Evolutionary conservation across 192 early-diverging fungal species (phyloP), one percentile per base, ranked within the genome.

Genomic region (Gaertneriomyces semiglobifer): DNA sequence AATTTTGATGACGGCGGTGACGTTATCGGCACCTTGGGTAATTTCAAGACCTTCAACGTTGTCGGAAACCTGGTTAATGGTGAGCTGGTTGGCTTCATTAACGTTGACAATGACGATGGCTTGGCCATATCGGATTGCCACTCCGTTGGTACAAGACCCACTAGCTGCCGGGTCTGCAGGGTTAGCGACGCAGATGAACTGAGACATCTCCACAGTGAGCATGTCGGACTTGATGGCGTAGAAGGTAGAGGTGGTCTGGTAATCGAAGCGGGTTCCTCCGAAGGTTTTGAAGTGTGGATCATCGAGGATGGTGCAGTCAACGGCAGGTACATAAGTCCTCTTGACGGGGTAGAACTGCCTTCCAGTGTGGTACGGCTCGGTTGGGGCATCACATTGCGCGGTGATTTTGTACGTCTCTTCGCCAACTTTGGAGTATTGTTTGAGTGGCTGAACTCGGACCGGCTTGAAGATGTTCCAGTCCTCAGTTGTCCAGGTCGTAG

Each of bases 201-300:
- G 54, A 19, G 18, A 6, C 8, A 55, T 58, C 44, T 66, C 42
- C 6, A 66, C 45, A 33, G 65, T 66, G 14, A 66, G 51, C 40
- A 56, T 14, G 55, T 39, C 40, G 56, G 18, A n/a, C 51, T 58
- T 56, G 54, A 66, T 55, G 40, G 58, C 40, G 65, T 66, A 66
- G 65, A 46, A 46, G 3, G 53, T 53, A 19, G 54, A 53, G 9
- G 12, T 8, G 8, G 53, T 40, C 19, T 58, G 53, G 65, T 58
- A 66, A 20, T 66, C 65, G 42, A 45, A 66, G 54, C n/a, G 10
- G 51, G 44, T 55, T 38, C 65, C 65, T 38, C 65, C 65, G 33
- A 66, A 66, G n/a, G 65, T 66, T 55, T 66, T 66, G 53, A 46
- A 66, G 45, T 66, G 65, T 16, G 65, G 65, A 53, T 66, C 65